Conservation (phyloP, 2,329 filamentous ascomycete species). For the Paracamarosporium sp. region DNA sequence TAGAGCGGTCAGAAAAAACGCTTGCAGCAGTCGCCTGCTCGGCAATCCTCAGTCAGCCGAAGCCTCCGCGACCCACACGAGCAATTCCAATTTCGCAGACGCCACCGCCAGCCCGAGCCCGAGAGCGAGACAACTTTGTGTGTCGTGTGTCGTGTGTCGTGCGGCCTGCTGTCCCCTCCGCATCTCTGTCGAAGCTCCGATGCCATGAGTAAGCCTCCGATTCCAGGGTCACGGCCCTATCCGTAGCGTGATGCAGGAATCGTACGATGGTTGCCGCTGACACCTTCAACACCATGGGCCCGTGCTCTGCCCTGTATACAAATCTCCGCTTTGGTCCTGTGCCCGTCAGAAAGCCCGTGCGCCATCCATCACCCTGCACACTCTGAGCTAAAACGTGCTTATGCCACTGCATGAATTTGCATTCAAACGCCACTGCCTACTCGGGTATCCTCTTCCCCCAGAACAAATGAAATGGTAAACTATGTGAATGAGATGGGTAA, state of each 20-base stretch:
- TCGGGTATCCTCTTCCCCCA: conserved; percentile 14
- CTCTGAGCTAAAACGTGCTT: neutral
- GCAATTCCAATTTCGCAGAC: no score
- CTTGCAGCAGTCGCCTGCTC: neutral
- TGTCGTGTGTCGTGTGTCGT: neutral
- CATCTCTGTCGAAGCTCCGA: neutral
- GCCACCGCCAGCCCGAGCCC: no score
- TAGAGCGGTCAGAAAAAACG: conserved; percentile 2
- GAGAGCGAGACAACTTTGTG: no score
- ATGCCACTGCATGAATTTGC: neutral
- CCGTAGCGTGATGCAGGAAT: conserved; percentile 35
- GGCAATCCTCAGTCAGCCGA: neutral
- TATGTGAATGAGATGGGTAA: conserved; percentile 37
- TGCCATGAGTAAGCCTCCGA: conserved; percentile 5
- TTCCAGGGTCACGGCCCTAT: conserved; percentile 28
- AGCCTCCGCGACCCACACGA: neutral
- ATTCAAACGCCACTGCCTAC: no score
- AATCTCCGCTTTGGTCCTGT: conserved; percentile 22
- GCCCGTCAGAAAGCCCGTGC: neutral
- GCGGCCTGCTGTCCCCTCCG: neutral
- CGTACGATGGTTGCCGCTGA: conserved; percentile 33
- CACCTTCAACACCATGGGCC: conserved; percentile 15
- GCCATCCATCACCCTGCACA: neutral
- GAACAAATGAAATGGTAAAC: conserved; percentile 35
- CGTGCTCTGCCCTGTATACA: conserved; percentile 15